phyloP scores from a whole-genome alignment of 1,139 yeast genomes.

The Diutina pseudorugosa region DNA sequence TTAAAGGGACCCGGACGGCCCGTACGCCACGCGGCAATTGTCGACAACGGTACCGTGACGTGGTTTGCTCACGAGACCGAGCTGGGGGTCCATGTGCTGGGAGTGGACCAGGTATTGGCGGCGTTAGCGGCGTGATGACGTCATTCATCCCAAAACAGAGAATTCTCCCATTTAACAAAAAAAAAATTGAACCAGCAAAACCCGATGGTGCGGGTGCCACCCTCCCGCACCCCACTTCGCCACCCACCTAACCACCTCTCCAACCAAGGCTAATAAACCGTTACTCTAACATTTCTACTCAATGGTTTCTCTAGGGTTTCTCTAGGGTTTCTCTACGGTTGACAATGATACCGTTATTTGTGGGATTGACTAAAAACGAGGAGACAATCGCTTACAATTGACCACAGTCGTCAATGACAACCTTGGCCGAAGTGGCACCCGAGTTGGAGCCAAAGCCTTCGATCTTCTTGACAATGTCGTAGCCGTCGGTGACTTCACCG shows the following conservation, averaged over 20 bases:
- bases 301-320: too few relatives aligned
- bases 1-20: constrained; percentile 40
- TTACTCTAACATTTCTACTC: too few relatives aligned
- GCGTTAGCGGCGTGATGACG: background rate
- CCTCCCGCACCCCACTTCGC: too few relatives aligned
- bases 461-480: constrained; percentile 82
- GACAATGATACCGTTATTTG: too few relatives aligned
- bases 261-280: too few relatives aligned
- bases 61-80: constrained; percentile 10
- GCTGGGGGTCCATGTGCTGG: constrained; percentile 9
- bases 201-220: too few relatives aligned
- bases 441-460: constrained; percentile 76
- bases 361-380: background rate
- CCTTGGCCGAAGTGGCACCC: constrained; percentile 72
- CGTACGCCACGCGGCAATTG: constrained; percentile 59
- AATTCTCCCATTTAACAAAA: too few relatives aligned
- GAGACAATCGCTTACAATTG: constrained; percentile 31
- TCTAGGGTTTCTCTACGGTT: too few relatives aligned
- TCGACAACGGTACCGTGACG: constrained; percentile 15
- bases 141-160: too few relatives aligned
- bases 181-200: too few relatives aligned
- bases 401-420: constrained; percentile 78
- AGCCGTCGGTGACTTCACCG: constrained; percentile 91
- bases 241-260: too few relatives aligned
- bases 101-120: constrained; percentile 1